Evolutionary conservation across 768 basidiomycete species (phyloP), one percentile per base, ranked within the genome.

Genomic region (Plicaturopsis crispa): DNA sequence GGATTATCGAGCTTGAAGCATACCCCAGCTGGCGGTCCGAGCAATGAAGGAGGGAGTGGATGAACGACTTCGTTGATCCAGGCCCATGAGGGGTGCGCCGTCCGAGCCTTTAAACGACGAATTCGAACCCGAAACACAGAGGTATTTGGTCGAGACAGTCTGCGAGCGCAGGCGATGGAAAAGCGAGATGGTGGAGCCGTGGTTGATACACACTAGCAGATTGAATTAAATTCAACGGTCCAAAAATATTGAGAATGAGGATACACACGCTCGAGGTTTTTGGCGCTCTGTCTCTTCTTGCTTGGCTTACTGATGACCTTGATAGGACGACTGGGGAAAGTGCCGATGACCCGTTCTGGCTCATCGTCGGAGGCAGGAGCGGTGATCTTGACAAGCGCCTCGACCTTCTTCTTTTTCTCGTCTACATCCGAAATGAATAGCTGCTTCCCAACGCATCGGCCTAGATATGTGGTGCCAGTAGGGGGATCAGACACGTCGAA

Each of bases 251-350:
- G 40, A 40, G 42, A 35, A 32, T 39, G 17, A 35, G 37, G 39
- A 19, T 36, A 73, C 92, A 67, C 56, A 93, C 91, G 65, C 58
- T 96, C 88, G 13, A 90, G 73, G 50, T 89, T 91, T 71, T 94
- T 94, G 33, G 84, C 87, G 54, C 84, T 89, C 60, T 90, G 84
- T 50, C 90, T 74, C 73, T 96, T 96, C 72, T 97, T 96, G 66
- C 87, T 90, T 4, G 94, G 94, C 60, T 97, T 98, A 64, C 86
- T 90, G 63, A 98, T 97, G 52, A 98, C 89, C 60, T 92, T 93
- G 70, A 98, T 97, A n/a, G 92, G 81, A 33, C 85, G 82, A 48
- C 87, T 89, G 31, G 87, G 83, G 66, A 97, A 97, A 14, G 78
- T 74, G 16, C 93, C 93, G 48, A 97, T 79, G 24, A 90, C 69